phyloP scores from a whole-genome alignment of 495 filamentous ascomycete species.

The Echria macrotheca region DNA sequence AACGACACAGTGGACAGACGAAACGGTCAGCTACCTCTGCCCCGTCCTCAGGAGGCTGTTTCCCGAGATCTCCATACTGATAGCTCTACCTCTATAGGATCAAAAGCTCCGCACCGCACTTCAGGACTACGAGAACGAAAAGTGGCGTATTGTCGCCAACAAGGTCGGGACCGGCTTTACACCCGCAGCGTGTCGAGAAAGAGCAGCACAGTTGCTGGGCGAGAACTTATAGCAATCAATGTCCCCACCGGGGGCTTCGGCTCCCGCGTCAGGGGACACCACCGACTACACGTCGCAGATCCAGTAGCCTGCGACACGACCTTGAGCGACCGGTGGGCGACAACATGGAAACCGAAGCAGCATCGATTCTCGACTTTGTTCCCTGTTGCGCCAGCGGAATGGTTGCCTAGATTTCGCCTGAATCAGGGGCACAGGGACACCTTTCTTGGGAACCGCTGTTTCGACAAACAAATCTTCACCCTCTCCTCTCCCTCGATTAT shows the following conservation, averaged over 20 bases:
- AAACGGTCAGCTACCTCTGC: conserved; percentile 60
- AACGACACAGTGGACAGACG: conserved; percentile 85
- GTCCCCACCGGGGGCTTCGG: conserved; percentile 48
- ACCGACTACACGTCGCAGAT: conserved; percentile 39
- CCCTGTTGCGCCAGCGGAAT: neutral
- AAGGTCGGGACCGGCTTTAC: conserved; percentile 85
- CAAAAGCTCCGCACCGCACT: conserved; percentile 72
- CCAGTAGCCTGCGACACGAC: conserved; percentile 20
- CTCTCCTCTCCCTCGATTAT: too few relatives aligned
- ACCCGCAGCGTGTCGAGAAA: conserved; percentile 75
- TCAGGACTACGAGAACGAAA: conserved; percentile 83
- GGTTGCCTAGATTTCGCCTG: neutral
- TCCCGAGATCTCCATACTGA: too few relatives aligned
- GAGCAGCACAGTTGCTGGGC: conserved; percentile 55
- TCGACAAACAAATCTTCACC: too few relatives aligned
- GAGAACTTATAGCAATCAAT: conserved; percentile 51
- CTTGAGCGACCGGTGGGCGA: conserved; percentile 1
- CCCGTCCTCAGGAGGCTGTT: neutral
- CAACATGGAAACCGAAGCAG: neutral
- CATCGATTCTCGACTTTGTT: neutral
- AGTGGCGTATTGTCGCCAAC: conserved; percentile 80
- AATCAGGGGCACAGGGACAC: too few relatives aligned
- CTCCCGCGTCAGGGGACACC: conserved; percentile 48
- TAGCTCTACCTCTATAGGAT: conserved; percentile 45
- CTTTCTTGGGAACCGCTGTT: too few relatives aligned